These are phyloP conservation scores for Phaeosphaeriaceae sp. DNA, from an alignment of 2,329 filamentous ascomycete species.

Conservation along the genomic window DNA sequence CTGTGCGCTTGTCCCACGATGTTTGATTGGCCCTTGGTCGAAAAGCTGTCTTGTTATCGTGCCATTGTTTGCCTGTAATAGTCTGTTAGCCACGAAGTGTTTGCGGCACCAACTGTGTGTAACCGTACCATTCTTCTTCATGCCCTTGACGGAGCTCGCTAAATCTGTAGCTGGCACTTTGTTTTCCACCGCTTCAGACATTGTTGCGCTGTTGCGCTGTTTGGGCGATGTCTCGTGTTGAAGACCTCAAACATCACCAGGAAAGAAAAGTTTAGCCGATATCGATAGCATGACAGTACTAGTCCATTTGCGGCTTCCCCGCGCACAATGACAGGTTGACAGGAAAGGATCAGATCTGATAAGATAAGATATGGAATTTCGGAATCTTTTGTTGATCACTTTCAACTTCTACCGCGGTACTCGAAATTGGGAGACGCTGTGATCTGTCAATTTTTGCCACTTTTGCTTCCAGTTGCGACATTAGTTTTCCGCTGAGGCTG, in stretches of 20 bases:
- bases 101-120: neutral
- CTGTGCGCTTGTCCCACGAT: constrained; percentile 77
- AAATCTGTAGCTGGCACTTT: constrained; percentile 54
- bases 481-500: constrained; percentile 32
- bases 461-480: constrained; percentile 20
- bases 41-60: constrained; percentile 81
- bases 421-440: constrained; percentile 15
- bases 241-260: constrained; percentile 21
- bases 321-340: constrained; percentile 12
- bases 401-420: constrained; percentile 18
- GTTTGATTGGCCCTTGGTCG: constrained; percentile 79
- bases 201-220: constrained; percentile 24
- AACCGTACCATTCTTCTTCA: constrained; percentile 81
- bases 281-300: constrained; percentile 24
- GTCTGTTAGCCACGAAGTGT: constrained; percentile 17
- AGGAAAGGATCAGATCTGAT: constrained; percentile 35
- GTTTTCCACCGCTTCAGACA: constrained; percentile 35
- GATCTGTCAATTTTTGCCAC: constrained; percentile 25
- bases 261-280: constrained; percentile 34
- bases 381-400: constrained; percentile 25
- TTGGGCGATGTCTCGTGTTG: constrained; percentile 12
- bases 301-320: constrained; percentile 8
- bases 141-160: constrained; percentile 56
- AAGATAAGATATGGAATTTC: constrained; percentile 19
- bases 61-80: constrained; percentile 89